A percentile compares a stretch with the other conserved stretches of the same genome.
phyloP scores from a whole-genome alignment of 805 yeast species.

The Komagataella phaffii region DNA sequence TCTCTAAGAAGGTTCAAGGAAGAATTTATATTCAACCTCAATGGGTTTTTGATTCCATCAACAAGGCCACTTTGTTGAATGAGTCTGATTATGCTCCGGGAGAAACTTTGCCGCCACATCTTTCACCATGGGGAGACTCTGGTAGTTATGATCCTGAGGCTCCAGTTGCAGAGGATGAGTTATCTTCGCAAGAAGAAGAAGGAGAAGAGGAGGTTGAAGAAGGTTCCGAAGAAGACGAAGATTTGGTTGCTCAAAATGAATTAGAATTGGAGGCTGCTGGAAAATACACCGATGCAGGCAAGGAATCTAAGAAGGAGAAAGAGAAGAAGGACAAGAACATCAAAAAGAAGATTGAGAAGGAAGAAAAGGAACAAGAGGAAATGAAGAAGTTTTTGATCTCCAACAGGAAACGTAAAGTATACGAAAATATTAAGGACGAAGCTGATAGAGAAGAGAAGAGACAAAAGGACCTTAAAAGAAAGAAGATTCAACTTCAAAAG shows the following conservation, averaged over 20 bases:
- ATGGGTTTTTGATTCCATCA: constrained; percentile 90
- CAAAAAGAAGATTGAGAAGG: constrained; percentile 30
- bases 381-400: constrained; percentile 96
- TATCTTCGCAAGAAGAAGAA: constrained; percentile 26
- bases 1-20: constrained; percentile 68
- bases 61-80: constrained; percentile 60
- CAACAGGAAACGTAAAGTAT: constrained; percentile 86
- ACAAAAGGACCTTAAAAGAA: constrained; percentile 51
- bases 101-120: constrained; percentile 88
- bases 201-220: constrained; percentile 38
- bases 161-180: constrained; percentile 23
- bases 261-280: constrained; percentile 87
- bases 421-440: constrained; percentile 91
- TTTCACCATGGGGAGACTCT: constrained; percentile 98
- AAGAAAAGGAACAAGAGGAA: constrained; percentile 73
- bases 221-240: constrained; percentile 41
- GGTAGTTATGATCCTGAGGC: constrained; percentile 80
- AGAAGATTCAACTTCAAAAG: constrained; percentile 60
- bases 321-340: constrained; percentile 24
- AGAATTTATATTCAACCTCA: constrained; percentile 95
- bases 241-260: constrained; percentile 58
- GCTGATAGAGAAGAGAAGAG: constrained; percentile 71
- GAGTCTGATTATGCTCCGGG: constrained; percentile 87
- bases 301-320: constrained; percentile 14
- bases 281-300: constrained; percentile 48